A percentile compares a stretch with the other conserved stretches of the same genome.
Evolutionary conservation across 164 flowering plant genomes (phyloP).

Genomic region (Kingdonia uniflora): DNA sequence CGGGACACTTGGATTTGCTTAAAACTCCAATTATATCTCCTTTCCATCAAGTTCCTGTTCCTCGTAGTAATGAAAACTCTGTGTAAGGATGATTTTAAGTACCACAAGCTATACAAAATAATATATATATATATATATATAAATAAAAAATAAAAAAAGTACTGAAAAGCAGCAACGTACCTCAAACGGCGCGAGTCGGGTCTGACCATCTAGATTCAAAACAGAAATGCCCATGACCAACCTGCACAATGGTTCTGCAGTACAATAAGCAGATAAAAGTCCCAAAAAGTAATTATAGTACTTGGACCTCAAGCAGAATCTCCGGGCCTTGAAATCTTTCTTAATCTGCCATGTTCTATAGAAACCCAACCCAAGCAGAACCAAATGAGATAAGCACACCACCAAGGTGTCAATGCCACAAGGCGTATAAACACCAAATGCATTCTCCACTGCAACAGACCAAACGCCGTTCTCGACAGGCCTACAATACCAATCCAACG

Average conservation of each 20-base stretch:
- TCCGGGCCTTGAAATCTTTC: slow-evolving; percentile 42
- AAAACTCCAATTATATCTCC: no score
- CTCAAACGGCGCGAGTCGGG: slow-evolving; percentile 82
- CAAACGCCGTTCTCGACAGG: slow-evolving; percentile 78
- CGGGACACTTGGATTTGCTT: no score
- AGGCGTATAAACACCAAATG: slow-evolving; percentile 85
- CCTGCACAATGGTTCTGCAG: slow-evolving; percentile 75
- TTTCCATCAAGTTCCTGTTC: no score
- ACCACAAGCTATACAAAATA: no score
- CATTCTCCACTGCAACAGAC: slow-evolving; percentile 59
- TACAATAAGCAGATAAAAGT: slow-evolving; percentile 52
- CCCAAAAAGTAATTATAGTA: slow-evolving; percentile 55
- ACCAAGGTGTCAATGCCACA: slow-evolving; percentile 73
- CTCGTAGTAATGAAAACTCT: no score
- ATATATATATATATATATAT: no score
- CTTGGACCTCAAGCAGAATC: slow-evolving; percentile 62
- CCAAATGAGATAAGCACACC: slow-evolving; percentile 54
- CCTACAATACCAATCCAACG: slow-evolving; percentile 73
- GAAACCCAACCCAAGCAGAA: slow-evolving; percentile 50
- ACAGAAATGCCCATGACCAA: slow-evolving; percentile 77
- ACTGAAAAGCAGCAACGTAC: slow-evolving; percentile 20
- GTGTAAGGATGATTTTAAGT: no score
- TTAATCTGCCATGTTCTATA: slow-evolving; percentile 64
- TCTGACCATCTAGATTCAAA: slow-evolving; percentile 57
- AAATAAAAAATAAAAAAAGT: no score